Conservation (phyloP, 768 basidiomycete species). For the Lactifluus rugatus region DNA sequence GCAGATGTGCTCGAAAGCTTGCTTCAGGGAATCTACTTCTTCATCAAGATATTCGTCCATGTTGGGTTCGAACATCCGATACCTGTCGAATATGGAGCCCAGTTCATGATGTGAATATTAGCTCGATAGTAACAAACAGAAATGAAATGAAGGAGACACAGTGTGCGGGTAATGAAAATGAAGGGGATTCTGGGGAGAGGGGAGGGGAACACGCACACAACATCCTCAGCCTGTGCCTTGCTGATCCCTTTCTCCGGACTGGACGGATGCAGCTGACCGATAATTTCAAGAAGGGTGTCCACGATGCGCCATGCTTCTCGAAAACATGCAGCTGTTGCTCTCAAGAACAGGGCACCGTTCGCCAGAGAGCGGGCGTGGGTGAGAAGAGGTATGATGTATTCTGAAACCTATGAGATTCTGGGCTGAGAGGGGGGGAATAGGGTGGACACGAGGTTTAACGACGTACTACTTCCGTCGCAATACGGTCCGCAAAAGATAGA, state of each 20-base stretch:
- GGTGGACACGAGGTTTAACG: conserved; percentile 4
- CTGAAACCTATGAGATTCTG: conserved; percentile 51
- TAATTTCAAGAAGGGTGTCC: conserved; percentile 58
- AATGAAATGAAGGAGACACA: conserved; percentile 1
- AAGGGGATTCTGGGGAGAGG: background rate
- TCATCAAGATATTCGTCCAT: conserved; percentile 98
- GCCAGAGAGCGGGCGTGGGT: conserved; percentile 68
- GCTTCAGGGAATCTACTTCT: conserved; percentile 77
- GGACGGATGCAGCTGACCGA: conserved; percentile 19
- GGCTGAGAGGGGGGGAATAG: background rate
- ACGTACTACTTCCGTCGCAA: conserved; percentile 77
- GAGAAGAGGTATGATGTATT: conserved; percentile 75
- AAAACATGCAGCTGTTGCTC: conserved; percentile 84
- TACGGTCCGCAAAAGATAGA: conserved; percentile 69
- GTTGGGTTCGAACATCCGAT: conserved; percentile 89
- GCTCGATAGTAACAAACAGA: conserved; percentile 7
- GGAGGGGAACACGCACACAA: conserved; percentile 47
- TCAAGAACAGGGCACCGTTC: conserved; percentile 54
- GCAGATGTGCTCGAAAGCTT: conserved; percentile 62
- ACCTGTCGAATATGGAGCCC: conserved; percentile 36
- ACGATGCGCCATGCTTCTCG: conserved; percentile 82
- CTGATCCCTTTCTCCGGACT: conserved; percentile 32
- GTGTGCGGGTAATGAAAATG: background rate
- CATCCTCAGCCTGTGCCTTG: conserved; percentile 60
- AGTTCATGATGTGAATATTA: background rate